Evolutionary conservation across 73 alveolate genomes (phyloP).

Genomic region (Halteria grandinella): DNA sequence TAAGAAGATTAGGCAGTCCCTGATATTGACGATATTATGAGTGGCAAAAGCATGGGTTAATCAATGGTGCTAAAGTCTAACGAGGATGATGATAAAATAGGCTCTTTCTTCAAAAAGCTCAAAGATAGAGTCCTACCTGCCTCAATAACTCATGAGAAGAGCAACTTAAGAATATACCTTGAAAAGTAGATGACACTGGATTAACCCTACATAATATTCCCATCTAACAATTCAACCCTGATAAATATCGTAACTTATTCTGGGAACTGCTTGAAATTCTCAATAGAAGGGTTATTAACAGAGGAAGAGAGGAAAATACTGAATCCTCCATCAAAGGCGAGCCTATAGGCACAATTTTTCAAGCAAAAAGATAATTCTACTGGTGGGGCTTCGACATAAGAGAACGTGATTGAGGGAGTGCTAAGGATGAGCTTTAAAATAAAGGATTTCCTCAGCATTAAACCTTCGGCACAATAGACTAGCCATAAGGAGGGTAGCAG

Average conservation of each 20-base stretch:
- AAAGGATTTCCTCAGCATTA: too few relatives aligned
- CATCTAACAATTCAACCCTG: constrained; percentile 18
- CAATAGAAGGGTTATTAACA: constrained; percentile 20
- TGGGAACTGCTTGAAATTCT: constrained; percentile 15
- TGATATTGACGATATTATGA: too few relatives aligned
- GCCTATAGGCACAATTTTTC: too few relatives aligned
- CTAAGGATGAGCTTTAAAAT: too few relatives aligned
- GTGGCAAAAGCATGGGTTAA: not conserved
- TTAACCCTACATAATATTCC: constrained; percentile 16
- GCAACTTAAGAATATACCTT: constrained; percentile 15
- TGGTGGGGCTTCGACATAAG: too few relatives aligned
- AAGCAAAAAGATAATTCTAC: too few relatives aligned
- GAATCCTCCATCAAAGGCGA: too few relatives aligned
- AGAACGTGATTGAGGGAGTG: too few relatives aligned
- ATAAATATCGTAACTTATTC: constrained; percentile 27
- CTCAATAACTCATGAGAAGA: constrained; percentile 5
- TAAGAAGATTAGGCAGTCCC: too few relatives aligned
- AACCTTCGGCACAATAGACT: too few relatives aligned
- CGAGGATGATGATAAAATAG: constrained; percentile 22
- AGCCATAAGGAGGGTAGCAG: too few relatives aligned
- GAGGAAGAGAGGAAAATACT: not conserved
- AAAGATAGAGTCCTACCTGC: constrained; percentile 28
- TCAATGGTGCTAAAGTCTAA: not conserved
- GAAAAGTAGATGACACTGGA: not conserved
- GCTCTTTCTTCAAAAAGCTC: constrained; percentile 6